Base-by-base conservation (phyloP, 2,329 filamentous ascomycete species). In the Ambrosiella cleistominuta region DNA sequence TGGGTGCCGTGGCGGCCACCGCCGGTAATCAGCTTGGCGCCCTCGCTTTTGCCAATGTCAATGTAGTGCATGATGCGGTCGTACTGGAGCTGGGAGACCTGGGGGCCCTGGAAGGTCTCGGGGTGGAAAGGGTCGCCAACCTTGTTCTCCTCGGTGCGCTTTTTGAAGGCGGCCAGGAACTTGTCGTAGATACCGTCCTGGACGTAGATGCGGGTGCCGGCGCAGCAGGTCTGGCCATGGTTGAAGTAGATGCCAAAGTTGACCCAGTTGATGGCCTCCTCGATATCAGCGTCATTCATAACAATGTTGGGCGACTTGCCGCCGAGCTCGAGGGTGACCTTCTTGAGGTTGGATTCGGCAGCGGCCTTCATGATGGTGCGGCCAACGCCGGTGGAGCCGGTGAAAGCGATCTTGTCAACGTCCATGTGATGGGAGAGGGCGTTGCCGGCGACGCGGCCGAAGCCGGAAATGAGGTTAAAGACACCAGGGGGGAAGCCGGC, bases 401-500 rank as follows among this genome's bases (percentile, higher is more conserved):
- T 91, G 64, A 93, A 93, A 1, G 82, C 82, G 54, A 91, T 73
- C 65, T 85, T 87, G 63, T 85, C 80, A 37, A 91, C 78, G 53
- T 79, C 77, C 60, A 80, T 74, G 68, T 91, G 86, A 39, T 75
- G 72, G 0, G 82, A 80, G 5, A 91, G 73, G 0, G 82, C 79
- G 3, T 79, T 75, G 13, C 86, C 86, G 0, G 83, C 80, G 47
- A 80, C 79, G 13, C 74, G 72, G 2, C 86, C 85, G 62, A 83
- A 76, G 1, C 85, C 86, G 54, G 85, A 85, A 35, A 89, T 65
- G 58, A 89, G 75, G 66, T 88, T 89, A 64, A 89, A 72, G 7
- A 88, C 84, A 38, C 86, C 86, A 0, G 83, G 78, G 1, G 85
- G 85, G 65, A 89, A 88, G 0, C 85, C 86, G 2, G 84, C 84